Evolutionary conservation across 371 early-diverging fungal genomes (phyloP), one percentile per base, ranked within the genome.

Genomic region (Batkoa obscura): DNA sequence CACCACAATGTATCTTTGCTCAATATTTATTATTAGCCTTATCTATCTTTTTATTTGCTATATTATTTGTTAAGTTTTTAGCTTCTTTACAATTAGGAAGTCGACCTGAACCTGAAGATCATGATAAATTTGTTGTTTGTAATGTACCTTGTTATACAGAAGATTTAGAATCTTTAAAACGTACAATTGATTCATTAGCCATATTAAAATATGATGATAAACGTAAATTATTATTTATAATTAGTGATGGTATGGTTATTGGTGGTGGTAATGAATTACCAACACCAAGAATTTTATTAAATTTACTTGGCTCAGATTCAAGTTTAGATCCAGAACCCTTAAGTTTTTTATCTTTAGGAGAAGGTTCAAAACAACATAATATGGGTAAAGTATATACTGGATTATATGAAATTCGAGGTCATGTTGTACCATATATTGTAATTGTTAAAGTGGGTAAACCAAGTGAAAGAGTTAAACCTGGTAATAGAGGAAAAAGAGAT

Each of bases 401-500:
- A 8, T 72, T 91, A 36, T 98, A 97, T 68, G 84, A 87, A 64
- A 75, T 79, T 52, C 81, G 74, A 59, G 93, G 87, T 13, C 88
- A 86, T 52, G 75, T 81, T 43, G 84, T 93, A 3, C 94, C 94
- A 0, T 95, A 88, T 60, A 70, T 98, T 58, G 90, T 96, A 0
- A 73, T 98, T 5, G 88, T 83, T 71, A 98, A 98, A 74, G 79
- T 79, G 48, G 98, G 98, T 50, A 76, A 73, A 33, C 79, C 83
- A 0, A 76, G 72, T 33, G 87, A 87, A 62, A 74, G 79, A 56
- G 72, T 72, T 59, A 86, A 84, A 63, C 80, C 90, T 5, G 96
- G 94, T 17, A 99, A 99, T 66, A 75, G 99, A 50, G 99, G 99
- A 62, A 99, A 99, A 75, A 86, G 99, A 61, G 99, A 99, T 73